Percentiles rank a stretch among this genome's conserved stretches.
Evolutionary conservation across 306 rosid genomes (phyloP).

Genomic region (Rosa persica): DNA sequence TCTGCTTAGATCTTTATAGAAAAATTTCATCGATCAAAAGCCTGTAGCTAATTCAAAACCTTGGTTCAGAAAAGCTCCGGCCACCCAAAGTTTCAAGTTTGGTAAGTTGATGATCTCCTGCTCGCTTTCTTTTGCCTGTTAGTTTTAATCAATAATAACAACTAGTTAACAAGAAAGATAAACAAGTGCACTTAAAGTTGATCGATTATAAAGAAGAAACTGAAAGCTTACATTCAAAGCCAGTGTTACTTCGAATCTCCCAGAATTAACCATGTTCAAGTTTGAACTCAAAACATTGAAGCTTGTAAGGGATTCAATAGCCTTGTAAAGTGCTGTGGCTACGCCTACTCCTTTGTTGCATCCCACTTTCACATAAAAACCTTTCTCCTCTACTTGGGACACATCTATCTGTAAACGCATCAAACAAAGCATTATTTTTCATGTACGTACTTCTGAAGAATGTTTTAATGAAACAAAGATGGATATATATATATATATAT

Average conservation of each 20-base stretch:
- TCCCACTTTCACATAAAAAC: slow-evolving; percentile 62
- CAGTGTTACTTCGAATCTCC: slow-evolving; percentile 57
- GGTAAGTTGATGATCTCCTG: slow-evolving; percentile 60
- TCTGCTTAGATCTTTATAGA: not conserved
- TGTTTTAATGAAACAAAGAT: not conserved
- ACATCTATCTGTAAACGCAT: slow-evolving; percentile 56
- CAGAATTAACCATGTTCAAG: slow-evolving; percentile 52
- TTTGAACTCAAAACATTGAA: slow-evolving; percentile 72
- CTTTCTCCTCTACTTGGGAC: slow-evolving; percentile 82
- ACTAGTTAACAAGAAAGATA: not conserved
- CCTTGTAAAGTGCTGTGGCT: slow-evolving; percentile 61
- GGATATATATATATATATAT: too few species aligned
- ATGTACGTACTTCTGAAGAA: not conserved
- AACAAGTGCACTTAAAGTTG: not conserved
- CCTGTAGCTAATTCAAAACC: slow-evolving; percentile 52
- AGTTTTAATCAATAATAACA: not conserved
- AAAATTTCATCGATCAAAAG: not conserved
- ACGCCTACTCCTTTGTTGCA: slow-evolving; percentile 67
- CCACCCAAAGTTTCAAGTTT: slow-evolving; percentile 88
- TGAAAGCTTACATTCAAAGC: slow-evolving; percentile 48
- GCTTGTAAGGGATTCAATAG: slow-evolving; percentile 68
- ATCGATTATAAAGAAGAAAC: not conserved
- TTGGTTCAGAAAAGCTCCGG: slow-evolving; percentile 80
- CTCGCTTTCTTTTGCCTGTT: slow-evolving; percentile 60
- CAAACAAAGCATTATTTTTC: not conserved